A percentile compares a stretch with the other conserved stretches of the same genome.
These are phyloP conservation scores for Ophiostoma montium DNA, from an alignment of 2,329 filamentous ascomycete genomes.

Conservation along the genomic window DNA sequence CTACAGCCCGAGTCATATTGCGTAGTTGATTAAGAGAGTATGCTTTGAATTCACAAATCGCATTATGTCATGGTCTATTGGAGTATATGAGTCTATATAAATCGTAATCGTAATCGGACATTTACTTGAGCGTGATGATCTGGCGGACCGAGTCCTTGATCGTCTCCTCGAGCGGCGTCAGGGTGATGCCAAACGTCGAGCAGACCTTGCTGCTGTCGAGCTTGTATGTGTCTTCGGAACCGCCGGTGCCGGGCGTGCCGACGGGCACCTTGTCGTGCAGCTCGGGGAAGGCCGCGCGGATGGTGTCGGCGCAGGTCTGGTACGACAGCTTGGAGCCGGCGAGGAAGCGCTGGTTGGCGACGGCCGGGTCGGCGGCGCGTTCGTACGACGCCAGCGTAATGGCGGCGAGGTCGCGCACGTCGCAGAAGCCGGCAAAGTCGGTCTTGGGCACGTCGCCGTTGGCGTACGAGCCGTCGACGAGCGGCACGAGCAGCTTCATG, in stretches of 20 bases:
- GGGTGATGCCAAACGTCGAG: constrained; percentile 10
- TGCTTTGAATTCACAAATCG: too few relatives aligned
- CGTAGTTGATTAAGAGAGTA: too few relatives aligned
- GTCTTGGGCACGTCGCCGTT: not conserved
- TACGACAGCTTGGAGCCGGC: constrained; percentile 14
- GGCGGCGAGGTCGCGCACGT: constrained; percentile 8
- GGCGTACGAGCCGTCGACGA: constrained; percentile 4
- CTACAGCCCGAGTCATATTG: too few relatives aligned
- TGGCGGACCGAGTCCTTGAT: constrained; percentile 11
- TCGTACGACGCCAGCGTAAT: constrained; percentile 1
- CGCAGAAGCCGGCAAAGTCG: constrained; percentile 9
- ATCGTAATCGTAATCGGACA: too few relatives aligned
- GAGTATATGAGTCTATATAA: too few relatives aligned
- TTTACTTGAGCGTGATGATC: not conserved
- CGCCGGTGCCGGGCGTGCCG: not conserved
- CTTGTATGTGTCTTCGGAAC: constrained; percentile 6
- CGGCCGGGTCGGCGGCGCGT: not conserved
- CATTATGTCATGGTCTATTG: too few relatives aligned
- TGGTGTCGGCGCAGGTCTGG: constrained; percentile 13
- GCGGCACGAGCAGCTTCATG: constrained; percentile 2
- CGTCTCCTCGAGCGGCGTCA: constrained; percentile 9
- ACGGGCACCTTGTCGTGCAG: constrained; percentile 7
- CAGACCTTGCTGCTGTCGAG: constrained; percentile 13
- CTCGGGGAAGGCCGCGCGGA: constrained; percentile 11
- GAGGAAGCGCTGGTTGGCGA: constrained; percentile 12